These are phyloP conservation scores for Apiotrichum mycotoxinovorans DNA, from an alignment of 1,284 basidiomycete genomes.

Conservation along the genomic window DNA sequence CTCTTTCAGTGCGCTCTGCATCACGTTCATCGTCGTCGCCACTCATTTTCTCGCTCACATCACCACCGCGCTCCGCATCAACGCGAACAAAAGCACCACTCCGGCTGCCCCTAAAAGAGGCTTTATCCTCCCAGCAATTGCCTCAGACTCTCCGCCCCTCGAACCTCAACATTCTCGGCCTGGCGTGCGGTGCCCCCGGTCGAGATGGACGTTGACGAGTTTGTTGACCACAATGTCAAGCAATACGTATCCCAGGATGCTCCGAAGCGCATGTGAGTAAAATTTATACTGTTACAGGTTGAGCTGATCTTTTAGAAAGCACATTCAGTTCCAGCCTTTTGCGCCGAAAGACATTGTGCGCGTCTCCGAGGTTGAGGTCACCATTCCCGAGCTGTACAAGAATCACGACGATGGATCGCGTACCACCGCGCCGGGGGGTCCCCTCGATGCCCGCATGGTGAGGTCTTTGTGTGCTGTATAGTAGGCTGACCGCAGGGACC, in stretches of 20 bases:
- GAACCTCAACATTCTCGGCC: not conserved
- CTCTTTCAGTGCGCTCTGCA: not conserved
- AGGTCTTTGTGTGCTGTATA: conserved; percentile 22
- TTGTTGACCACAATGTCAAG: conserved; percentile 56
- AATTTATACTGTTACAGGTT: not conserved
- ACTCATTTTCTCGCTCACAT: not conserved
- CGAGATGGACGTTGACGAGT: conserved; percentile 21
- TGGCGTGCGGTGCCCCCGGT: not conserved
- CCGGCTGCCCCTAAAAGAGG: not conserved
- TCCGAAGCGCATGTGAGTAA: conserved; percentile 82
- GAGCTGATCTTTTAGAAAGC: conserved; percentile 62
- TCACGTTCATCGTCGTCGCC: not conserved
- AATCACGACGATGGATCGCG: conserved; percentile 51
- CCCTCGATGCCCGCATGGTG: conserved; percentile 82
- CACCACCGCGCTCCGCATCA: not conserved
- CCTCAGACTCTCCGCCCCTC: not conserved
- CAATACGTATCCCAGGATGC: conserved; percentile 79
- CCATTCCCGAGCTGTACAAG: conserved; percentile 81
- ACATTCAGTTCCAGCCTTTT: conserved; percentile 88
- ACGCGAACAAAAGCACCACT: not conserved
- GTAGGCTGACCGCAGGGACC: conserved; percentile 65
- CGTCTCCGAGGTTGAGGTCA: conserved; percentile 90
- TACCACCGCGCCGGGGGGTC: conserved; percentile 82
- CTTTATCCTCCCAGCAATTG: not conserved
- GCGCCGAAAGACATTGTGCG: conserved; percentile 90